Evolutionary conservation across 2,329 filamentous ascomycete genomes (phyloP), one percentile per base, ranked within the genome.

Genomic region (Alternaria sp.): DNA sequence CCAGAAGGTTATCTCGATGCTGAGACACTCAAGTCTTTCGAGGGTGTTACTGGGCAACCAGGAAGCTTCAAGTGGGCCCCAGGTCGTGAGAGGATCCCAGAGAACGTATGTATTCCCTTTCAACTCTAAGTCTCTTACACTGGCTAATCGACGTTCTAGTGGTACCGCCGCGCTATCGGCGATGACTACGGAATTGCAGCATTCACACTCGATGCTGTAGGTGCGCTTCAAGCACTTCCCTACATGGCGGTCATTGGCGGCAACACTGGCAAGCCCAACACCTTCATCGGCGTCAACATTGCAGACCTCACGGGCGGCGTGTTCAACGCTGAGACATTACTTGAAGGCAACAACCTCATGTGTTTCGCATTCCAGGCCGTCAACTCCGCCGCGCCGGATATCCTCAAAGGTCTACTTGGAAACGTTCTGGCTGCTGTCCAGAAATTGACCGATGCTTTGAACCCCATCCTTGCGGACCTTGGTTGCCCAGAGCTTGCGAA

Each of bases 11-110:
- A 62, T 22, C 62, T 70, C 2, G 62, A 63, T 3, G 66, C 63
- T 6, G 63, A 69, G 18, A 64, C 64, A 1, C 57, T 70, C 1
- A 70, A 69, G 57, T 58, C 55, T 18, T 70, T 70, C 38, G 65
- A 66, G 20, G 66, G 59, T 4, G 68, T 70, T 5, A 65, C 63
- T 30, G 68, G 68, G 6, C 57, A 68, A 4, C 64, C 62, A 8
- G 68, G 68, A 28, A 65, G 51, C 27, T 70, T 69, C 38, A 61
- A 64, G 40, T 66, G 67, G 51, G 64, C 62, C 45, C 59, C 45
- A 12, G 68, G 68, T 1, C 61, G 64, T 22, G 68, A 70, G 44
- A 62, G 57, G n/a, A 70, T 70, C 34, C 68, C 68, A 5, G 68
- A 70, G 3, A 70, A 70, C 50, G 64, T 69, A 64, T 38, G 64